A percentile compares a stretch with the other conserved stretches of the same genome.
These are phyloP conservation scores for Curvularia spicifera DNA, from an alignment of 2,329 filamentous ascomycete species.

Conservation along the genomic window DNA sequence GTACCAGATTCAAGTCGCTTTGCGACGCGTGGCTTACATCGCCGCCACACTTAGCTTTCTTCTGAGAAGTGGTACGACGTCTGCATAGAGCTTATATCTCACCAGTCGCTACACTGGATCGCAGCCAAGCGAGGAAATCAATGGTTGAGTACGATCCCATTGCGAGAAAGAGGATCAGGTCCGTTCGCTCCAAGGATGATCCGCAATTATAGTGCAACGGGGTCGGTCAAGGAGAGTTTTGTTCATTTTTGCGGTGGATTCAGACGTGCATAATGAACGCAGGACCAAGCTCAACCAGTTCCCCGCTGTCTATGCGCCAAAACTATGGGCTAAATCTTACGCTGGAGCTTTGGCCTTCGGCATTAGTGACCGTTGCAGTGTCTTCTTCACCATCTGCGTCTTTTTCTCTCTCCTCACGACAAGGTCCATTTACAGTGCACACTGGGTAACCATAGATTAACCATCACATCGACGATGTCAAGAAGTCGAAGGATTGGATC, in stretches of 20 bases:
- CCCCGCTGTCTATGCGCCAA: constrained; percentile 20
- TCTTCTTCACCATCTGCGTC: background rate
- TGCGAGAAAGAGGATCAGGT: constrained; percentile 35
- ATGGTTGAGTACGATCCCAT: constrained; percentile 27
- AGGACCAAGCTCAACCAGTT: constrained; percentile 19
- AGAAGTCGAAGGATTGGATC: constrained; percentile 15
- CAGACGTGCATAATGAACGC: constrained; percentile 26
- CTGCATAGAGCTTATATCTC: constrained; percentile 34
- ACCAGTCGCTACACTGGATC: constrained; percentile 36
- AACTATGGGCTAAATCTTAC: constrained; percentile 2
- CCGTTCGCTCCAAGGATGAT: constrained; percentile 33
- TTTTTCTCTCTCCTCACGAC: background rate
- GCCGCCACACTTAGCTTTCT: constrained; percentile 31
- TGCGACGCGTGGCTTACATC: constrained; percentile 18
- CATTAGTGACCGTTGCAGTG: constrained; percentile 7
- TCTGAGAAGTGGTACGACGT: constrained; percentile 37
- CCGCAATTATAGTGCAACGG: constrained; percentile 22
- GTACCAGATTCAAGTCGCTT: background rate
- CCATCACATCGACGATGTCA: constrained; percentile 15
- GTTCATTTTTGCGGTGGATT: constrained; percentile 28
- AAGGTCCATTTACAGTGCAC: constrained; percentile 5
- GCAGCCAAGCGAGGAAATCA: constrained; percentile 20
- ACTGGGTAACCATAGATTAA: background rate
- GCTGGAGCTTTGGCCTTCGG: constrained; percentile 2
- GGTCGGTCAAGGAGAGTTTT: constrained; percentile 22